phyloP scores from a whole-genome alignment of 2,329 filamentous ascomycete genomes.

The Penicillium fuscoglaucum region DNA sequence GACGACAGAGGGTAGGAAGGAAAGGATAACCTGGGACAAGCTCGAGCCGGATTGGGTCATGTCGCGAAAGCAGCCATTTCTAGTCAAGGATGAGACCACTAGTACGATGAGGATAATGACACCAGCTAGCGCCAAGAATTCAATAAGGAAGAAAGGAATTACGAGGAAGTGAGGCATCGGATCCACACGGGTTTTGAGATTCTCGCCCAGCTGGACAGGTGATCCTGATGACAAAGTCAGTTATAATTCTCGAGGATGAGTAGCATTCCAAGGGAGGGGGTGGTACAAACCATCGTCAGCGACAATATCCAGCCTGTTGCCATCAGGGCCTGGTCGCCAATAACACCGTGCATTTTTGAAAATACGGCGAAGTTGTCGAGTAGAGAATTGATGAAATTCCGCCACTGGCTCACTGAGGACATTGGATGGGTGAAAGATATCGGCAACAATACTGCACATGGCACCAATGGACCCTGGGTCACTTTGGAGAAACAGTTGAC shows the following conservation, averaged over 20 bases:
- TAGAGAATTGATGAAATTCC: constrained; percentile 38
- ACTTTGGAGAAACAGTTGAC: constrained; percentile 33
- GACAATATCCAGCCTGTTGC: constrained; percentile 33
- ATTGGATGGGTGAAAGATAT: constrained; percentile 32
- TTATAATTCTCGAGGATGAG: background rate
- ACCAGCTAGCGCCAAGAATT: constrained; percentile 34
- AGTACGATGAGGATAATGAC: constrained; percentile 36
- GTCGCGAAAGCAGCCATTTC: constrained; percentile 34
- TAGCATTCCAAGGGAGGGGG: background rate
- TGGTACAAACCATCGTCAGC: constrained; percentile 29
- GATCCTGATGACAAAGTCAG: constrained; percentile 18
- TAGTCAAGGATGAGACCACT: constrained; percentile 30
- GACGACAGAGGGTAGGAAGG: constrained; percentile 35
- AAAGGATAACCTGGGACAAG: constrained; percentile 34
- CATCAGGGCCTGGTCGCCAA: constrained; percentile 31
- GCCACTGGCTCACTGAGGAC: constrained; percentile 28
- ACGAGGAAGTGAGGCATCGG: constrained; percentile 37
- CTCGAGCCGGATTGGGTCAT: constrained; percentile 36
- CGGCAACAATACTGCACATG: constrained; percentile 38
- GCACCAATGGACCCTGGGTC: constrained; percentile 37
- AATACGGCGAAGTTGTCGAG: constrained; percentile 33
- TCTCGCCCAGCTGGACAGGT: constrained; percentile 27
- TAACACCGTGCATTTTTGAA: constrained; percentile 31
- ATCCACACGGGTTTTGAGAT: constrained; percentile 28
- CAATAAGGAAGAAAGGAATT: constrained; percentile 37